Conservation (phyloP, 1,284 basidiomycete species). For the Cryptococcus amylolentus region DNA sequence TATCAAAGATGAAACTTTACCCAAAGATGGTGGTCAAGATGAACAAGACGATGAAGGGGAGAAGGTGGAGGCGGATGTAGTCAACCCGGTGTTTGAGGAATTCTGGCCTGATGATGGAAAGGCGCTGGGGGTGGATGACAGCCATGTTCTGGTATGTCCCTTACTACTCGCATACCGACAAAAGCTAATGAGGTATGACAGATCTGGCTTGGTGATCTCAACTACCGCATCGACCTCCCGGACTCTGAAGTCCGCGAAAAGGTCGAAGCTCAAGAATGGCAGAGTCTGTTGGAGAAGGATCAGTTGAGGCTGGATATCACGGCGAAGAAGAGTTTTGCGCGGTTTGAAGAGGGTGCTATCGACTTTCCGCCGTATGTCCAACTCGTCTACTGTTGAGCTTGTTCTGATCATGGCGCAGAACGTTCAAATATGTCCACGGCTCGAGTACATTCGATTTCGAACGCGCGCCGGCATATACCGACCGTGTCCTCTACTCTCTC, state of each 20-base stretch:
- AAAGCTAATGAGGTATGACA: conserved; percentile 7
- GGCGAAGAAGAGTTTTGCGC: conserved; percentile 34
- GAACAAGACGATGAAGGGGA: background rate
- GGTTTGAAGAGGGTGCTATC: conserved; percentile 34
- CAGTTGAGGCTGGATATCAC: conserved; percentile 30
- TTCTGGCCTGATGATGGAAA: conserved; percentile 27
- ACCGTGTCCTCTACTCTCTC: conserved; percentile 32
- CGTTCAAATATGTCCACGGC: conserved; percentile 46
- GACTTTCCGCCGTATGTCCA: conserved; percentile 36
- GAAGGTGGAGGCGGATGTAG: background rate
- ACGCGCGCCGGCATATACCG: conserved; percentile 43
- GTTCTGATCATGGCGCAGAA: conserved; percentile 16
- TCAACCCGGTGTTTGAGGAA: conserved; percentile 33
- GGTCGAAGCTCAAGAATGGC: conserved; percentile 29
- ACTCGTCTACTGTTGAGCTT: background rate
- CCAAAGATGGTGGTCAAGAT: background rate
- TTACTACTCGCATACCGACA: background rate
- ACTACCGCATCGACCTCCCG: conserved; percentile 39
- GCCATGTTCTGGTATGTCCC: conserved; percentile 29
- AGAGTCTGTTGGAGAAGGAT: conserved; percentile 34
- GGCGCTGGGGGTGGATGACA: conserved; percentile 27
- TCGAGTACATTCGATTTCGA: conserved; percentile 33
- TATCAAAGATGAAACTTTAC: too few relatives aligned
- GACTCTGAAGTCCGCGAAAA: conserved; percentile 29
- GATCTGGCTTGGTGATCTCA: conserved; percentile 48